Evolutionary conservation across 2,329 filamentous ascomycete species (phyloP).

Genomic region (Diaporthe helianthi): DNA sequence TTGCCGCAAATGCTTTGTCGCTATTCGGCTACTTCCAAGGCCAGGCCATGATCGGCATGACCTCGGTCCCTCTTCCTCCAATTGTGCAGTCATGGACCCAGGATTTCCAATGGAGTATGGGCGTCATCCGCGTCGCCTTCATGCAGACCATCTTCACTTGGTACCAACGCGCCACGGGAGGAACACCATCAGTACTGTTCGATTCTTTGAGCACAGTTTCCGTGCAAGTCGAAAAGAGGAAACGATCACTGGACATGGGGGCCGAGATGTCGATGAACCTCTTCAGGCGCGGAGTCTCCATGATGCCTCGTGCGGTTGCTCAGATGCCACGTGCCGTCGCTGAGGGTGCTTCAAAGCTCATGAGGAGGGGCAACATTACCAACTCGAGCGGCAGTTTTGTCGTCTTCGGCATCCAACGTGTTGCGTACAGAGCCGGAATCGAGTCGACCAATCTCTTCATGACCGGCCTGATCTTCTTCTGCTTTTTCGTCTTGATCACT

Average conservation of each 20-base stretch:
- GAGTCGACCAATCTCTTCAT: conserved; percentile 93
- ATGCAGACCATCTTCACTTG: conserved; percentile 90
- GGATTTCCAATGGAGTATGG: conserved; percentile 98
- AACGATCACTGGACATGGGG: conserved; percentile 35
- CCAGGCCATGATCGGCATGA: conserved; percentile 89
- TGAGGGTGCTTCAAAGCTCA: conserved; percentile 44
- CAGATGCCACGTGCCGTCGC: conserved; percentile 37
- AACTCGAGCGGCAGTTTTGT: conserved; percentile 62
- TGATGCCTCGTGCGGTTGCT: conserved; percentile 52
- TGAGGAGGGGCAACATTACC: conserved; percentile 62
- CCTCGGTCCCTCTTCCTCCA: conserved; percentile 80
- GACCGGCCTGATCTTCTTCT: conserved; percentile 88
- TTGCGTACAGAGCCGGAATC: conserved; percentile 84
- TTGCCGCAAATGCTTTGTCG: conserved; percentile 92
- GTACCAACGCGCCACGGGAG: conserved; percentile 94
- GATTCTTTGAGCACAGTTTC: conserved; percentile 77
- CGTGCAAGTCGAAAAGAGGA: conserved; percentile 79
- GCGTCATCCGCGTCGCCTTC: conserved; percentile 87
- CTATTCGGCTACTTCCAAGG: conserved; percentile 95
- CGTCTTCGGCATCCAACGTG: conserved; percentile 85
- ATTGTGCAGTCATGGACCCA: conserved; percentile 94
- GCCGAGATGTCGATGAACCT: conserved; percentile 49
- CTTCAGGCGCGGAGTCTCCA: conserved; percentile 61
- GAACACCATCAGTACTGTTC: conserved; percentile 80
- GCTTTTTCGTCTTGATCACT: conserved; percentile 80